These are phyloP conservation scores for Zygosaccharomyces kombuchaensis DNA, from an alignment of 805 yeast species.

Conservation along the genomic window DNA sequence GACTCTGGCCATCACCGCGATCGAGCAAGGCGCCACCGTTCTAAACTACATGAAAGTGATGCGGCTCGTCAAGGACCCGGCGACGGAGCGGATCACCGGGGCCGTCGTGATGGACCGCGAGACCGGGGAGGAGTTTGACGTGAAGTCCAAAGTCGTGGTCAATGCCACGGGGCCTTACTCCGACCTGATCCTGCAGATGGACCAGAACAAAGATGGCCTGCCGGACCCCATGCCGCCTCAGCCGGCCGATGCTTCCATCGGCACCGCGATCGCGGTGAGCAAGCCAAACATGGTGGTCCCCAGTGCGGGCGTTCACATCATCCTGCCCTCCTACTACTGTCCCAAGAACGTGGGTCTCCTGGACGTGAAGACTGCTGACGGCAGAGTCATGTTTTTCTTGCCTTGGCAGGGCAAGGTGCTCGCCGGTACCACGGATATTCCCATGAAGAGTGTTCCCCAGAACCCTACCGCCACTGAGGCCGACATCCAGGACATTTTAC, in stretches of 20 bases:
- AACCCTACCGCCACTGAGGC: slow-evolving; percentile 82
- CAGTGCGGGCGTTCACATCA: slow-evolving; percentile 88
- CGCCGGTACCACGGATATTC: slow-evolving; percentile 96
- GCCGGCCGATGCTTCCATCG: slow-evolving; percentile 20
- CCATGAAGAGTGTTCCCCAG: slow-evolving; percentile 63
- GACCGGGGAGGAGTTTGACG: slow-evolving; percentile 56
- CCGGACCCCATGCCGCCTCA: slow-evolving; percentile 44
- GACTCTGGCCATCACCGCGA: slow-evolving; percentile 79
- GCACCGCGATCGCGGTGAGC: slow-evolving; percentile 32
- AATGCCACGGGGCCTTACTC: slow-evolving; percentile 96
- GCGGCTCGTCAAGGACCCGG: slow-evolving; percentile 61
- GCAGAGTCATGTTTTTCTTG: slow-evolving; percentile 92
- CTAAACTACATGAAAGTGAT: slow-evolving; percentile 81
- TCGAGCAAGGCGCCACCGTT: slow-evolving; percentile 82
- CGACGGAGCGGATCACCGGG: slow-evolving; percentile 61
- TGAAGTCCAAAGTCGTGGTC: slow-evolving; percentile 69
- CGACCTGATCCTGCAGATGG: slow-evolving; percentile 83
- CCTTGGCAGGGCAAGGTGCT: slow-evolving; percentile 98
- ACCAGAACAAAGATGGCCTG: slow-evolving; percentile 60
- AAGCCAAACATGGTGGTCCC: slow-evolving; percentile 85
- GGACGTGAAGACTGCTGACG: slow-evolving; percentile 90
- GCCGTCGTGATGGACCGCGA: slow-evolving; percentile 70
- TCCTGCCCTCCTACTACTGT: slow-evolving; percentile 88
- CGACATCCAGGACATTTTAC: slow-evolving; percentile 81
- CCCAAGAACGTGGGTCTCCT: slow-evolving; percentile 82